Evolutionary conservation across 2,329 filamentous ascomycete species (phyloP), one percentile per base, ranked within the genome.

Genomic region (Didymella segeticola): DNA sequence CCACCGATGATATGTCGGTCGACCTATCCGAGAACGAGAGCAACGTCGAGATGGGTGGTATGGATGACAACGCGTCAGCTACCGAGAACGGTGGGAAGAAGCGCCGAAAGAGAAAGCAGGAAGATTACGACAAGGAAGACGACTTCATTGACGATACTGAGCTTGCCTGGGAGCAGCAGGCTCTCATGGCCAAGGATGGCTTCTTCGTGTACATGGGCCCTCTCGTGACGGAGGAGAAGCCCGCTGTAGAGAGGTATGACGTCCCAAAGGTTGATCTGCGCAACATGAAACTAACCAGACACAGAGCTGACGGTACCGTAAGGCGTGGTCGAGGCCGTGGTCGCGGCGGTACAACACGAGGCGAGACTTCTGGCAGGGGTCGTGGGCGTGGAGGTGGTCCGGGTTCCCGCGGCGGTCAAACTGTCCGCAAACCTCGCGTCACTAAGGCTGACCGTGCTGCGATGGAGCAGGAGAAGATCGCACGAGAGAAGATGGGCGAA

Each of bases 191-290:
- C 62, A 91, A 93, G 64, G 95, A 98, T 71, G 95, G 95, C 1
- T 99, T 98, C 79, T 99, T 98, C 72, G 95, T 99, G 1, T 99
- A 97, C 76, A 96, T 91, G 56, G 95, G 95, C 3, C 93, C 93
- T 8, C 80, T 99, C 39, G 85, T 98, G 19, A 89, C 89, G 5
- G 92, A 96, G 75, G 90, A 96, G 77, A 93, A 95, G 76, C 80
- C 85, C 33, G 77, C 82, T 49, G 80, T 87, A 43, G 86, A 89
- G 69, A 80, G 83, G 84, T 86, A 78, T 68, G 76, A 78, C 6
- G 14, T 2, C 2, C 9, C n/a, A 20, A 9, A 2, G 12, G 14
- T 27, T 33, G 6, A 14, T 23, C 9, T 26, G n/a, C 5, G 14
- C 7, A 26, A 29, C 8, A 22, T n/a, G 25, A 25, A 38, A 80